Evolutionary conservation across 1,139 yeast genomes (phyloP), one percentile per base, ranked within the genome.

Genomic region (Candida pseudoviswanathii): DNA sequence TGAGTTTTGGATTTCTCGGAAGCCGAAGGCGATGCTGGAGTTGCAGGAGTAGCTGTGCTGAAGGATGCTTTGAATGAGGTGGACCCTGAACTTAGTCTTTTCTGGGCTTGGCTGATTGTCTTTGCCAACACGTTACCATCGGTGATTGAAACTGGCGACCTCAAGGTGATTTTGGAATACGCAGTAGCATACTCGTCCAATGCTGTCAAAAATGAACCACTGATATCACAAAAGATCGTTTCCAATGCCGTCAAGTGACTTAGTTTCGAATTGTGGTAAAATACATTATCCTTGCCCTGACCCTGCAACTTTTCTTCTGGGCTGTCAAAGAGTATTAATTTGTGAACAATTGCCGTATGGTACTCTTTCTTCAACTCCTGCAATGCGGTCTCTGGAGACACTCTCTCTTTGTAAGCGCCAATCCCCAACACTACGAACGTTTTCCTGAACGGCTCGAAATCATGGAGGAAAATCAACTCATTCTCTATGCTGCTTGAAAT

Each of bases 381-480:
- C 36, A 51, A 47, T 2, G 51, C 39, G 3, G 34, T 37, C 11
- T 49, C 47, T 1, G 49, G 43, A 6, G 44, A 41, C 1, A 24
- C 6, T 1, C 58, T 60, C 24, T 70, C 65, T 2, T 65, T 58
- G 63, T 77, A 82, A 37, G 71, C 68, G 0, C 84, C 81, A 24
- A 88, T 59, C 0, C 95, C 97, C 33, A 92, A 61, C 1, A 88
- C 78, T 4, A 85, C 74, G 55, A 86, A 84, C 0, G 85, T 80
- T 63, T 90, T 90, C 47, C 98, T 70, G 65, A 79, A 89, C 1
- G 97, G 96, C 65, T 94, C 98, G 56, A 92, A 84, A 65, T 92
- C 97, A 58, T 88, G 89, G 48, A 92, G 71, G 52, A 88, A 86
- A 7, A 84, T 68, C 22, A 73, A 72, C 46, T 85, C 89, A 25